These are phyloP conservation scores for Alternaria sp. DNA, from an alignment of 2,329 filamentous ascomycete species.

Conservation along the genomic window DNA sequence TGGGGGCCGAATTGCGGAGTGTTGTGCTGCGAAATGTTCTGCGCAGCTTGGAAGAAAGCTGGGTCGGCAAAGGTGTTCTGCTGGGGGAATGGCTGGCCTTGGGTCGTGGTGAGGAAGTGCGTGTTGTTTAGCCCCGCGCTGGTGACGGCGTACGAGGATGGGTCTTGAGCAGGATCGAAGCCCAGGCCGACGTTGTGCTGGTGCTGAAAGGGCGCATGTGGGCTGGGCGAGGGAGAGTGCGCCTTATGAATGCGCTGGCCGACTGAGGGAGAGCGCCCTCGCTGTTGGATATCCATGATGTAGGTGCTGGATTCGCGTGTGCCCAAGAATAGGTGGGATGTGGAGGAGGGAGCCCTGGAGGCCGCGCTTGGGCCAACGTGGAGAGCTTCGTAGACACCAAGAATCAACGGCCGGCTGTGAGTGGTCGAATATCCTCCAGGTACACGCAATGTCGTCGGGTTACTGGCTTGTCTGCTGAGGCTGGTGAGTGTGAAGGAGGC, in stretches of 20 bases:
- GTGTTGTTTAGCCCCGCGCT: slow-evolving; percentile 47
- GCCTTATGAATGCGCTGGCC: slow-evolving; percentile 69
- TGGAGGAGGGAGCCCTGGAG: slow-evolving; percentile 19
- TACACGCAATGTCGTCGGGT: slow-evolving; percentile 25
- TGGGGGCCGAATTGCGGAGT: slow-evolving; percentile 49
- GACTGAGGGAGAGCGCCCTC: slow-evolving; percentile 68
- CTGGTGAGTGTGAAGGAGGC: slow-evolving; percentile 39
- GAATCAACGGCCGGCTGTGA: slow-evolving; percentile 23
- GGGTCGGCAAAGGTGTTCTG: slow-evolving; percentile 51
- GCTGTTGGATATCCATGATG: slow-evolving; percentile 57
- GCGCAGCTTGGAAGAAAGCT: slow-evolving; percentile 49
- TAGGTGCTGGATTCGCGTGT: slow-evolving; percentile 51
- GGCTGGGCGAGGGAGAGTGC: slow-evolving; percentile 69
- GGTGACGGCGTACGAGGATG: slow-evolving; percentile 42
- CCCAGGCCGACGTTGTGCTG: slow-evolving; percentile 61
- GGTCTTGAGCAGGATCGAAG: slow-evolving; percentile 48
- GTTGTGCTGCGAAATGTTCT: slow-evolving; percentile 63
- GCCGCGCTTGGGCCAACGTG: slow-evolving; percentile 29
- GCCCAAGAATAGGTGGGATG: slow-evolving; percentile 37
- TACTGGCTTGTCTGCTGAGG: slow-evolving; percentile 28
- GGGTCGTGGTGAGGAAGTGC: slow-evolving; percentile 56
- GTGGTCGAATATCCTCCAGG: slow-evolving; percentile 27
- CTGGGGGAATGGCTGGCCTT: slow-evolving; percentile 52
- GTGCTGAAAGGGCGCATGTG: slow-evolving; percentile 61
- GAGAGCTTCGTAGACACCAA: slow-evolving; percentile 11